phyloP scores from a whole-genome alignment of 2,329 filamentous ascomycete species.

The Diplocarpon mali region DNA sequence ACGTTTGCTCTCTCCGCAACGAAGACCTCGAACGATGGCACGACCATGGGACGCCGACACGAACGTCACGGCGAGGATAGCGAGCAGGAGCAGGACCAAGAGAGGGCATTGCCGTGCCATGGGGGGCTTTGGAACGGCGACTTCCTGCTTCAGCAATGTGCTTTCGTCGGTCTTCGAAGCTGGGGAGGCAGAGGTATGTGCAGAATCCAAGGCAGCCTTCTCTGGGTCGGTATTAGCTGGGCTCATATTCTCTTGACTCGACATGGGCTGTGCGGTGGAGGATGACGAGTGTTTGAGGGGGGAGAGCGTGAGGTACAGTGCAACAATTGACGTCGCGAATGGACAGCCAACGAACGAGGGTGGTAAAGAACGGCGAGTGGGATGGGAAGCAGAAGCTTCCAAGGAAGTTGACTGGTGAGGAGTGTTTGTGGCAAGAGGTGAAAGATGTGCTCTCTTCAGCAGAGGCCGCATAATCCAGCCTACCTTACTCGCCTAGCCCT shows the following conservation, averaged over 20 bases:
- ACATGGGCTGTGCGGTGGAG: not conserved
- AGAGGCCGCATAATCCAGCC: no score
- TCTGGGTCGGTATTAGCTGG: constrained; percentile 4
- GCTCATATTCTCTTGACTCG: not conserved
- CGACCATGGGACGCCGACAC: not conserved
- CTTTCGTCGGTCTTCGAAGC: not conserved
- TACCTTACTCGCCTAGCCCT: no score
- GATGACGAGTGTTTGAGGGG: not conserved
- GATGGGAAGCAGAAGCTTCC: not conserved
- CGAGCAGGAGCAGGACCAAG: not conserved
- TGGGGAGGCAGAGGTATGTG: not conserved
- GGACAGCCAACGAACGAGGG: not conserved
- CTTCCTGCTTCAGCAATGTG: not conserved
- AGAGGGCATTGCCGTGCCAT: not conserved
- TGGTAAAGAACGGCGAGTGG: not conserved
- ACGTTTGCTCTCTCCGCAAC: constrained; percentile 16
- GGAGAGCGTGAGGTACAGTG: not conserved
- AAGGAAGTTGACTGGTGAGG: not conserved
- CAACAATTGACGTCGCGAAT: not conserved
- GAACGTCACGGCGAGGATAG: not conserved
- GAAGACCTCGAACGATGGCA: no score
- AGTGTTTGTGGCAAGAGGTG: not conserved
- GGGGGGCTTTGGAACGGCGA: not conserved
- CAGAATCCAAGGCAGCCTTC: not conserved
- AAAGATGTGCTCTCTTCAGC: no score